Evolutionary conservation across 306 rosid species (phyloP).

Genomic region (Acmispon strigosus): DNA sequence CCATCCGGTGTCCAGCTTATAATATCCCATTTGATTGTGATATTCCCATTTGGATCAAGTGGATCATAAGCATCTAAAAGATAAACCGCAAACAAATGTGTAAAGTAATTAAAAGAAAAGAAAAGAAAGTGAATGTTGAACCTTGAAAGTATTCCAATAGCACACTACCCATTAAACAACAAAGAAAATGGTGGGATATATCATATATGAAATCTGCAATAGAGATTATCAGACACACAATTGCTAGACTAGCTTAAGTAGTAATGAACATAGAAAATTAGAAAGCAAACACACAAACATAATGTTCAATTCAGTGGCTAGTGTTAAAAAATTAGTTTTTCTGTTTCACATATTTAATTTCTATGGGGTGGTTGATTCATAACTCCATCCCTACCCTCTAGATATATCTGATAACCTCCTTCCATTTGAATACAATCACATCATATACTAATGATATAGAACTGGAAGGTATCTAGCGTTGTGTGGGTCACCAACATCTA

Average conservation of each 20-base stretch:
- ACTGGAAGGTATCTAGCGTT: neutral
- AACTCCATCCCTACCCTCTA: neutral
- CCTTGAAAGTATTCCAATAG: neutral
- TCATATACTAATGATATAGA: neutral
- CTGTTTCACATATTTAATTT: neutral
- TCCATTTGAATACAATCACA: neutral
- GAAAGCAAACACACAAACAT: neutral
- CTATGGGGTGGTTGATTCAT: neutral
- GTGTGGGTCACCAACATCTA: no score
- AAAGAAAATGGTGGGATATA: neutral
- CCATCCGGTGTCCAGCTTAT: constrained; percentile 76
- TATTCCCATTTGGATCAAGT: constrained; percentile 74
- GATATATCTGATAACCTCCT: neutral
- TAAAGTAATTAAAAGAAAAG: neutral
- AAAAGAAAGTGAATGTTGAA: neutral
- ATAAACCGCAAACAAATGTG: neutral
- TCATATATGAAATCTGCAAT: neutral
- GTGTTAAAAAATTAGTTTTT: neutral
- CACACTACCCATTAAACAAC: neutral
- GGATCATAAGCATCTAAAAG: constrained; percentile 72
- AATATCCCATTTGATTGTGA: constrained; percentile 84
- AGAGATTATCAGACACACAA: neutral
- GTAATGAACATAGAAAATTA: neutral
- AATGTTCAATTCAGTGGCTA: neutral
- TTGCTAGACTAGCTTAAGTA: neutral